Conservation (phyloP, 192 early-diverging fungal genomes). For the Gamsiella multidivaricata region DNA sequence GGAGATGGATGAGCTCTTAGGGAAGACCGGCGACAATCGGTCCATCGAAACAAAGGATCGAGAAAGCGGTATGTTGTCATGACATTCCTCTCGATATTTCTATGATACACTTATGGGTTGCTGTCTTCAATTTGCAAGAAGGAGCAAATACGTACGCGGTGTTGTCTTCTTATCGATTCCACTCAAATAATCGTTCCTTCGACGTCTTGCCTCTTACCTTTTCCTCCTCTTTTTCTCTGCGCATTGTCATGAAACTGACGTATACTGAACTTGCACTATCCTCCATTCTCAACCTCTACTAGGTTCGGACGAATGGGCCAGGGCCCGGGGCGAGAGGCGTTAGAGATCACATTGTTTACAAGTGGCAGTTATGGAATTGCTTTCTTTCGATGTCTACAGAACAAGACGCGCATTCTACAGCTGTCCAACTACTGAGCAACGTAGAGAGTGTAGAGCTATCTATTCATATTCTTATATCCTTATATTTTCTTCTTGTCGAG, state of each 20-base stretch:
- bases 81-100: background rate
- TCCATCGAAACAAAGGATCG: conserved; percentile 23
- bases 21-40: conserved; percentile 20
- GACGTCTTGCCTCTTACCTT: background rate
- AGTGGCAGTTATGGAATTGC: too few relatives aligned
- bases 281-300: background rate
- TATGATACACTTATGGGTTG: background rate
- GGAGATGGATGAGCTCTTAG: conserved; percentile 21
- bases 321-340: conserved; percentile 30
- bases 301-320: conserved; percentile 48
- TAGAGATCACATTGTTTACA: too few relatives aligned
- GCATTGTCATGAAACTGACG: background rate
- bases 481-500: too few relatives aligned
- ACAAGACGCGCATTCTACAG: too few relatives aligned
- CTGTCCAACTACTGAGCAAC: too few relatives aligned
- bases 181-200: background rate
- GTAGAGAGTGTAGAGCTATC: too few relatives aligned
- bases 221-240: background rate
- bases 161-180: background rate
- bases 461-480: too few relatives aligned
- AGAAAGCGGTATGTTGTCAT: conserved; percentile 25
- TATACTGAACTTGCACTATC: background rate
- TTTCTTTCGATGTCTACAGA: too few relatives aligned
- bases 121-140: background rate
- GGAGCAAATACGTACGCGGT: background rate